phyloP scores from a whole-genome alignment of 2,329 filamentous ascomycete species.

The Pseudogymnoascus sp. region DNA sequence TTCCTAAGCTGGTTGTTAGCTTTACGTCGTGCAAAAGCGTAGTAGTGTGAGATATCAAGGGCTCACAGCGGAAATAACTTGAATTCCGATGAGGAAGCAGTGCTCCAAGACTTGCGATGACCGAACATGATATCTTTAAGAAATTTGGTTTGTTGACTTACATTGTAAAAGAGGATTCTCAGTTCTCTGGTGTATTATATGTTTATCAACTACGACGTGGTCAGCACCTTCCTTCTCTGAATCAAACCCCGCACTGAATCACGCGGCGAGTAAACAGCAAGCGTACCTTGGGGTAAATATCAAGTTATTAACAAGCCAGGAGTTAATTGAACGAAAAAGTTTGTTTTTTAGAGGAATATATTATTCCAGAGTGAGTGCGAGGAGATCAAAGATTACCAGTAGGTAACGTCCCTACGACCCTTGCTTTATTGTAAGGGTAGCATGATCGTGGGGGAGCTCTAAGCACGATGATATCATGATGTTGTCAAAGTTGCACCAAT shows the following conservation, averaged over 20 bases:
- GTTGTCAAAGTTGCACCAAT: background rate
- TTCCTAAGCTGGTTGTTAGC: constrained; percentile 42
- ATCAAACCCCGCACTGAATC: background rate
- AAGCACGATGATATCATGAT: constrained; percentile 7
- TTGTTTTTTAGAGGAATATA: background rate
- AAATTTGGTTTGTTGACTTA: background rate
- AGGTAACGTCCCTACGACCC: background rate
- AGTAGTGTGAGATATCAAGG: background rate
- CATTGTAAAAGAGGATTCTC: background rate
- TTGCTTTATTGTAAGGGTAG: constrained; percentile 4
- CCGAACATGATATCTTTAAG: background rate
- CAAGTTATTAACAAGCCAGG: background rate
- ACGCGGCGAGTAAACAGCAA: background rate
- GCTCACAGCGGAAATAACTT: background rate
- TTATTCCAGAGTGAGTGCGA: background rate
- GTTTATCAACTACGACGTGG: background rate
- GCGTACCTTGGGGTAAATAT: background rate
- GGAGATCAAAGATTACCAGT: background rate
- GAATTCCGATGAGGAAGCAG: background rate
- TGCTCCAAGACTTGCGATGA: constrained; percentile 3
- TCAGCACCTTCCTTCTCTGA: constrained; percentile 5
- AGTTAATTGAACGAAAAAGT: background rate
- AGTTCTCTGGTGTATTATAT: background rate
- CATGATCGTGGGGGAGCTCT: background rate
- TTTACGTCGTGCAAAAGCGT: background rate